Evolutionary conservation across 1,284 basidiomycete species (phyloP).

Genomic region (Trichosporon ovoides): DNA sequence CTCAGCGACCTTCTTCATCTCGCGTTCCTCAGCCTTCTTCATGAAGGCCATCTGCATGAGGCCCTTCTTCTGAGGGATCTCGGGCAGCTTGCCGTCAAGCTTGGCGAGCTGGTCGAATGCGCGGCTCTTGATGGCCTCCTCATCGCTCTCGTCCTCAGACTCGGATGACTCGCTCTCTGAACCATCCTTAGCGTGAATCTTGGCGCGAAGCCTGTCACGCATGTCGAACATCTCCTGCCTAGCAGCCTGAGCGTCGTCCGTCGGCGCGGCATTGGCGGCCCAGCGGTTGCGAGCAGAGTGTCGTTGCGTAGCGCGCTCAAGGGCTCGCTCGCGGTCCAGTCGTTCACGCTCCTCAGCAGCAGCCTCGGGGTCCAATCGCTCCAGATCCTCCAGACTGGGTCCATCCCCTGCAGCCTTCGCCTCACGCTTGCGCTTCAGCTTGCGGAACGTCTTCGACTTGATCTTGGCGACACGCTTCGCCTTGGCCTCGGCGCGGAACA

Average conservation of each 20-base stretch:
- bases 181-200: slow-evolving; percentile 58
- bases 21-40: slow-evolving; percentile 75
- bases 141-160: slow-evolving; percentile 52
- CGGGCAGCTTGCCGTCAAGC: slow-evolving; percentile 50
- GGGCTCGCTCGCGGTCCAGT: slow-evolving; percentile 70
- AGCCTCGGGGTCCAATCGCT: slow-evolving; percentile 53
- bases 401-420: slow-evolving; percentile 55
- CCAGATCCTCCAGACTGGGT: slow-evolving; percentile 51
- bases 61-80: slow-evolving; percentile 50
- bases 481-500: slow-evolving; percentile 89
- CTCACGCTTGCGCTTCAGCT: slow-evolving; percentile 72
- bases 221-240: slow-evolving; percentile 58
- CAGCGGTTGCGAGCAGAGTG: slow-evolving; percentile 63
- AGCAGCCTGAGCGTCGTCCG: slow-evolving; percentile 33
- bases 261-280: slow-evolving; percentile 30
- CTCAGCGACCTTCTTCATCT: slow-evolving; percentile 57
- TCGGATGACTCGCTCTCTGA: slow-evolving; percentile 53
- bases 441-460: slow-evolving; percentile 89
- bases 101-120: slow-evolving; percentile 69
- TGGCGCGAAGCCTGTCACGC: slow-evolving; percentile 69
- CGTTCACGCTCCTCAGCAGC: slow-evolving; percentile 59
- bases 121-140: slow-evolving; percentile 55
- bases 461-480: slow-evolving; percentile 89
- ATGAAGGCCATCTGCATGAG: slow-evolving; percentile 94
- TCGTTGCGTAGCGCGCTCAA: slow-evolving; percentile 75